These are phyloP conservation scores for Didymella lethalis DNA, from an alignment of 2,329 filamentous ascomycete genomes.

Conservation along the genomic window DNA sequence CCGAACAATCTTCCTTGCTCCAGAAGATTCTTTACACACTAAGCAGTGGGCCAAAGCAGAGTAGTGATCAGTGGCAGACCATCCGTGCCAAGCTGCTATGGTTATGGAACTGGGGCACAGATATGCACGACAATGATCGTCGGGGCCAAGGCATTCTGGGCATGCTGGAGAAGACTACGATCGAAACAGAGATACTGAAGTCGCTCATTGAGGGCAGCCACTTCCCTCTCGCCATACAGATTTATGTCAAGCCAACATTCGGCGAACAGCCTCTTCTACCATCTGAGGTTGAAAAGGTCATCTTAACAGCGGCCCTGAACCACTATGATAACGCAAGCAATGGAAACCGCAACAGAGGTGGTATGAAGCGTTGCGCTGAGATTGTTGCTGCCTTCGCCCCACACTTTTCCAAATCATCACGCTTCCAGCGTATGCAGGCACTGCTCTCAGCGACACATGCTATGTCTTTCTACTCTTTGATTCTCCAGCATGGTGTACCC, in stretches of 20 bases:
- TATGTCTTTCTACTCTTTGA: constrained; percentile 77
- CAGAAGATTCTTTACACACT: constrained; percentile 66
- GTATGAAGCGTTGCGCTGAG: constrained; percentile 74
- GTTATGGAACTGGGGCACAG: constrained; percentile 75
- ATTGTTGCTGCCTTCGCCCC: constrained; percentile 68
- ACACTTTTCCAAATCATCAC: constrained; percentile 62
- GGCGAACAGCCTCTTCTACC: constrained; percentile 59
- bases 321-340: constrained; percentile 85
- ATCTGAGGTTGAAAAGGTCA: constrained; percentile 64
- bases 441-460: constrained; percentile 77
- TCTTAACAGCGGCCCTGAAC: constrained; percentile 70
- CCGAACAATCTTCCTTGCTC: constrained; percentile 70
- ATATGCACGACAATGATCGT: constrained; percentile 51
- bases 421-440: constrained; percentile 66
- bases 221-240: constrained; percentile 66
- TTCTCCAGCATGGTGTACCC: constrained; percentile 79
- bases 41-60: constrained; percentile 61
- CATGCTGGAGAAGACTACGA: constrained; percentile 64
- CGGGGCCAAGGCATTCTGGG: constrained; percentile 62
- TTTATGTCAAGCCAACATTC: constrained; percentile 66
- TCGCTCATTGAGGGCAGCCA: constrained; percentile 68
- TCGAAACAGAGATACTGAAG: constrained; percentile 77
- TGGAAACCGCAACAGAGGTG: constrained; percentile 77
- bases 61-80: constrained; percentile 61
- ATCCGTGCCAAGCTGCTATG: constrained; percentile 73